Base-by-base conservation (phyloP, 371 early-diverging fungal genomes). In the Mortierella sp. region DNA sequence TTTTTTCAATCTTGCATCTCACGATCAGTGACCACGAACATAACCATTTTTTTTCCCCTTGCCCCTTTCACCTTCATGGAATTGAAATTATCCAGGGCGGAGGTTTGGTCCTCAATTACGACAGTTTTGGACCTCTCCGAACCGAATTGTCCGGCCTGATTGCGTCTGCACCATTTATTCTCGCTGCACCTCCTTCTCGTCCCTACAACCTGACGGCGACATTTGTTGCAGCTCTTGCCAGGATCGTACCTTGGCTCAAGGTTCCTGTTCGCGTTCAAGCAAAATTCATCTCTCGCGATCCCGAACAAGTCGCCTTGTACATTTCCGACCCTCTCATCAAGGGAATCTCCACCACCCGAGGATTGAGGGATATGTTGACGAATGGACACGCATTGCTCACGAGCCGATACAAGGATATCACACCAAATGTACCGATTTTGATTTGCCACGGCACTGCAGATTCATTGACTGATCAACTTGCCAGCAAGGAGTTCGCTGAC, bases 321-420 rank as follows among this genome's bases (percentile, higher is more conserved):
- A 62, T 71, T 11, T 64, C 74, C 1, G 93, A 92, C 67, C 90
- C 90, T 9, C 76, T 92, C n/a, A 74, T 90, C 7, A 87, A 88
- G 63, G 76, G 76, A 32, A 67, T 69, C 36, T 63, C 62, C n/a
- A 47, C 82, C 2, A 72, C 70, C n/a, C 36, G 57, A 59, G 82
- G 76, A 10, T 41, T 76, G 19, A 69, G 43, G 36, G 82, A 81
- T 43, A 81, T 81, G 82, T 43, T 81, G 64, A 60, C 67, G 7
- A 76, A 81, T 40, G 82, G 70, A n/a, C 58, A 81, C 61, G 48
- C 61, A 11, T 63, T 81, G 38, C 50, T 81, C 41, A 63, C 69
- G 2, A 41, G 9, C 0, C 82, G 82, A 4, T 81, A 59, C 70
- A 60, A 81, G 60, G 50, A 52, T n/a, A 65, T 72, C 22, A 48